These are phyloP conservation scores for Ustilago xerochloae DNA, from an alignment of 1,284 basidiomycete species.

Conservation along the genomic window DNA sequence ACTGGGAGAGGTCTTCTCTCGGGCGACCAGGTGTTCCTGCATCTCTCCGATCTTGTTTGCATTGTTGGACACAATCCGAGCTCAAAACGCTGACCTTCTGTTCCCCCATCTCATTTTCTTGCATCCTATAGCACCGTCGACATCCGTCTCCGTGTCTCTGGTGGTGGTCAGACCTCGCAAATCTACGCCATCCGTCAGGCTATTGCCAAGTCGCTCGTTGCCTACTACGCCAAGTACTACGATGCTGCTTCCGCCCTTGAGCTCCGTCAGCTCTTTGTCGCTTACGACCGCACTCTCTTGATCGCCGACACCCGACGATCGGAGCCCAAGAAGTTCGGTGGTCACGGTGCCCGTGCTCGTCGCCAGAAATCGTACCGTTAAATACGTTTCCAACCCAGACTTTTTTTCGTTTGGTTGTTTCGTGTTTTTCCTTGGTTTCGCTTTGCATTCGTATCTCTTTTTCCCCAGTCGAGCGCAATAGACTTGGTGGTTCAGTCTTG, in stretches of 20 bases:
- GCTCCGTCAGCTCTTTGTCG: constrained; percentile 66
- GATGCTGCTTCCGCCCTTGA: constrained; percentile 88
- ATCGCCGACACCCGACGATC: constrained; percentile 98
- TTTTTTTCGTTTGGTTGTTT: constrained; percentile 2
- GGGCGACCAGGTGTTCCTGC: not conserved
- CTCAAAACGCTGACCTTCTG: not conserved
- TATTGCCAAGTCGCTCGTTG: constrained; percentile 96
- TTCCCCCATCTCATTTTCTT: not conserved
- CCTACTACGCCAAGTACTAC: constrained; percentile 97
- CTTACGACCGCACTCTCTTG: constrained; percentile 79
- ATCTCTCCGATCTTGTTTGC: not conserved
- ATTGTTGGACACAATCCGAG: not conserved
- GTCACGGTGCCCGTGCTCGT: constrained; percentile 68
- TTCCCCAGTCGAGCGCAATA: constrained; percentile 7
- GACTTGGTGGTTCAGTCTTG: constrained; percentile 43
- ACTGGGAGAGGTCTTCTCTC: no score
- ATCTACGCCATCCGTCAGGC: constrained; percentile 99
- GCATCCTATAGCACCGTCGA: constrained; percentile 73
- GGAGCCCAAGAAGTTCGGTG: constrained; percentile 91
- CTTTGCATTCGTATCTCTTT: constrained; percentile 19
- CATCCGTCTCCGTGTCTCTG: constrained; percentile 97
- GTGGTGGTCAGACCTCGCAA: constrained; percentile 99
- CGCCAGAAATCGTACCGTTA: constrained; percentile 66
- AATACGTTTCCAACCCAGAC: constrained; percentile 11
- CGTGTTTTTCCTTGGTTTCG: constrained; percentile 31